Evolutionary conservation across 306 rosid genomes (phyloP).

Genomic region (Lablab purpureus): DNA sequence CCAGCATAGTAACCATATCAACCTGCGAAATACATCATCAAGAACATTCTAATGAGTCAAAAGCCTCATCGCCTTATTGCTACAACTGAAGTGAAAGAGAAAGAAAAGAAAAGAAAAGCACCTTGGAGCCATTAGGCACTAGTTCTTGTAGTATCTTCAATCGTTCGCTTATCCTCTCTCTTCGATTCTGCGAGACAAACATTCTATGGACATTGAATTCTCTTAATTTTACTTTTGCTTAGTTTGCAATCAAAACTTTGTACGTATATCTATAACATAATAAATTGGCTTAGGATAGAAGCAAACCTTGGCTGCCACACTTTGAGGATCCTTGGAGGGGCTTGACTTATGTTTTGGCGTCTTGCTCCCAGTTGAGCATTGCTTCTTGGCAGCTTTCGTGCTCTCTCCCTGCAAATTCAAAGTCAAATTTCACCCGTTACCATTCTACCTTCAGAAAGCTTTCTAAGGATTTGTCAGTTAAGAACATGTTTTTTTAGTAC

Average conservation of each 20-base stretch:
- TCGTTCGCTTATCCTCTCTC: conserved; percentile 92
- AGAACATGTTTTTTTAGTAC: background rate
- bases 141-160: conserved; percentile 77
- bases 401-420: conserved; percentile 58
- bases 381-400: conserved; percentile 64
- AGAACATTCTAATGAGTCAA: conserved; percentile 1
- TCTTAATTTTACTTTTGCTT: conserved; percentile 32
- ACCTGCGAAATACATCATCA: conserved; percentile 58
- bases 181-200: conserved; percentile 75
- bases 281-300: conserved; percentile 43
- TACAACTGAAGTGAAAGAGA: background rate
- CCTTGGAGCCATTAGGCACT: conserved; percentile 94
- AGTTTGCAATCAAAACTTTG: conserved; percentile 42
- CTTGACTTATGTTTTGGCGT: conserved; percentile 61
- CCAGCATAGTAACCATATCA: conserved; percentile 93
- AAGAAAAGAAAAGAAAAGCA: conserved; percentile 9
- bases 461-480: background rate
- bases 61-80: background rate
- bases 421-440: background rate
- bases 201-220: conserved; percentile 46
- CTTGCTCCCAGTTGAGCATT: conserved; percentile 55
- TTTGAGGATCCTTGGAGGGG: conserved; percentile 81
- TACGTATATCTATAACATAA: conserved; percentile 27
- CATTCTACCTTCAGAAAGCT: conserved; percentile 13
- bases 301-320: conserved; percentile 91